Base-by-base conservation (phyloP, 1,139 yeast species). In the Kodamaea ohmeri region DNA sequence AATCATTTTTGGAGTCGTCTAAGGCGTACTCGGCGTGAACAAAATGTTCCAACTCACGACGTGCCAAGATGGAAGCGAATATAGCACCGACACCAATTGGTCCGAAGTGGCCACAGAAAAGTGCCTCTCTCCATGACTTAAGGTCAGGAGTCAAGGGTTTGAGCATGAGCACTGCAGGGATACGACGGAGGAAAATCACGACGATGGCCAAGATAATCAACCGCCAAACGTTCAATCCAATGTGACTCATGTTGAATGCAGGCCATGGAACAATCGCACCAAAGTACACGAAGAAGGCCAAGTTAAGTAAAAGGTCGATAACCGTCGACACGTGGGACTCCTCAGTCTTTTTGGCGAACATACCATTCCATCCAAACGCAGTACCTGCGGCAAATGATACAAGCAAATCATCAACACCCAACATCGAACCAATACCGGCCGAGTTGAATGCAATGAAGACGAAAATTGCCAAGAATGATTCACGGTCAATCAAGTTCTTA, bases 81-180 rank as follows among this genome's bases (percentile, higher is more conserved):
- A 92, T 77, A 1, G 97, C 97, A 47, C 97, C 97, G 8, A 92
- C 98, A 39, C 98, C 98, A 56, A 92, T 88, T 7, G 98, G 98
- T 33, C 98, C 98, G 60, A 92, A 92, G 65, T 92, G 97, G 16
- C 97, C 97, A 60, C 95, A 90, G 55, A 92, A 89, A 6, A 92
- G 56, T 0, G 97, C 97, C 56, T 92, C 97, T 61, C 96, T 78
- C 97, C 97, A 90, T 25, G 92, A 80, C 51, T 87, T 80, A 32
- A 92, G 78, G 59, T 90, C 97, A 0, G 97, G 96, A n/a, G 87
- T 83, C 12, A 90, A 57, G 0, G 90, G 88, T 54, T 87, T 87
- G 40, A 87, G 65, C 1, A 79, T 76, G 38, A 90, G 56, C 33
- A 90, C 89, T 0, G 95, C 95, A 0, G 98, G 98, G 7, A 92